Evolutionary conservation across 352 stramenopile genomes (phyloP), one percentile per base, ranked within the genome.

Genomic region (Plasmopara muralis): DNA sequence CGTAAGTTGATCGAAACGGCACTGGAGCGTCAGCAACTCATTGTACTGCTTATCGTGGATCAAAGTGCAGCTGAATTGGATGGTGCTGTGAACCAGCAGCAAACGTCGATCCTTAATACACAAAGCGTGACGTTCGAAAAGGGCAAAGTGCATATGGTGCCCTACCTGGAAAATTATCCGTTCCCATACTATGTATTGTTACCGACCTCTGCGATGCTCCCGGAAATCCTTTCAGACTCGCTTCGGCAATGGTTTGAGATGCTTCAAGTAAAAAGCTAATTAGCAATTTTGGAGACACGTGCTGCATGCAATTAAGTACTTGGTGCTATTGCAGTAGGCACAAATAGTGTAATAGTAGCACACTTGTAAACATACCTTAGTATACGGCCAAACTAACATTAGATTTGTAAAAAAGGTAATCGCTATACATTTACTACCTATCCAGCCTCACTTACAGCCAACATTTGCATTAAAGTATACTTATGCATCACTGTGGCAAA

Each of bases 241-340:
- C 76, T 99, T 8, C 93, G 95, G 44, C 97, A 99, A 70, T 99
- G 97, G 97, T 99, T 99, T 67, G 97, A 99, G 81, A 97, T 99
- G 75, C 68, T 94, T 9, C 74, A 87, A 60, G 83, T 35, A 2
- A 35, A 35, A 12, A 35, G 31, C 0, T 35, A 35, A 12, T 8
- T 12, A 5, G 31, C 31, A 35, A 12, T 35, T 25, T 25, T 25
- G 20, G 20, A 25, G 20, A 3, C 20, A 25, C 3, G 20, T 25
- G 20, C 20, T 25, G 20, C 20, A 25, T 25, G 20, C 20, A 25
- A 25, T 25, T 25, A 25, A 3, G 20, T 25, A 25, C 20, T n/a
- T n/a, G n/a, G n/a, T n/a, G n/a, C n/a, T 25, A 25, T 25, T 25
- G 20, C 20, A 25, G 20, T 3, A 25, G 20, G 20, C 20, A 25